Percentiles rank a stretch among this genome's conserved stretches.
Evolutionary conservation across 148 eudicot genomes (phyloP).

Genomic region (Rhododendron ovatum): DNA sequence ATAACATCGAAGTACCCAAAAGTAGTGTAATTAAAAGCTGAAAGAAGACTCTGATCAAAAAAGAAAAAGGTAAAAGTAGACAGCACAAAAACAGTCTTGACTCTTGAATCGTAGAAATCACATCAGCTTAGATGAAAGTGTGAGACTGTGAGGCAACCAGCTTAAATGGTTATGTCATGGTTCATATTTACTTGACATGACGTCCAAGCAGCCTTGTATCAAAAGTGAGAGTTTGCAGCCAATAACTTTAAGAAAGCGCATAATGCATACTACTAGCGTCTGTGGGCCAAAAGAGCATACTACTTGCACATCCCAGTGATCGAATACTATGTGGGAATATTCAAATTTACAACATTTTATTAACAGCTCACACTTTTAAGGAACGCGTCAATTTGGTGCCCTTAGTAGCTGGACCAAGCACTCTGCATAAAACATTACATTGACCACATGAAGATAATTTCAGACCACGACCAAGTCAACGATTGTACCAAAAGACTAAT

Average conservation of each 20-base stretch:
- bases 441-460: neutral
- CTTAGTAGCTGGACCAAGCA: neutral
- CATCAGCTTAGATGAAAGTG: neutral
- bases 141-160: conserved; percentile 8
- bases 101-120: neutral
- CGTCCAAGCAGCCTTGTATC: neutral
- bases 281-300: neutral
- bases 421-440: neutral
- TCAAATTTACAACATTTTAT: neutral
- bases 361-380: neutral
- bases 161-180: neutral
- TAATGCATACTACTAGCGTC: neutral
- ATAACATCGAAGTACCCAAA: neutral
- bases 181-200: neutral
- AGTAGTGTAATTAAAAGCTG: neutral
- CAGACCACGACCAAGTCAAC: neutral
- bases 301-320: neutral
- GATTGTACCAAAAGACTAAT: neutral
- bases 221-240: neutral
- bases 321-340: neutral
- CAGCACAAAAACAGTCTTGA: neutral
- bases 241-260: neutral
- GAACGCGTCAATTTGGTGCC: neutral
- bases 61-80: neutral
- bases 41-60: neutral